phyloP scores from a whole-genome alignment of 2,329 filamentous ascomycete genomes.

The Pseudogymnoascus sp. region DNA sequence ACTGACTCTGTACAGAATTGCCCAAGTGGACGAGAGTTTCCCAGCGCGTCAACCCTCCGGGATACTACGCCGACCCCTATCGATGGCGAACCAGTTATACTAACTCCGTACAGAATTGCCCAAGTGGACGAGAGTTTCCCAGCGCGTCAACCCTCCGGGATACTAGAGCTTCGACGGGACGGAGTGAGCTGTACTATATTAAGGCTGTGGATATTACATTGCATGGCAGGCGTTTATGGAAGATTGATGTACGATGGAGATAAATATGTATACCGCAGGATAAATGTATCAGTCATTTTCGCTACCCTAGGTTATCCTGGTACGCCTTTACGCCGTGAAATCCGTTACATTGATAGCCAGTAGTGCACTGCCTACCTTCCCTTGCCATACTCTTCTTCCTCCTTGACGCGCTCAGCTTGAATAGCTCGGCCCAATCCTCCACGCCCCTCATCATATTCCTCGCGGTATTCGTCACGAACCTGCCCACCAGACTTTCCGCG shows the following conservation, averaged over 20 bases:
- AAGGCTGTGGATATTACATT: conserved; percentile 18
- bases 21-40: conserved; percentile 94
- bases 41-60: conserved; percentile 86
- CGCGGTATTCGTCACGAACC: conserved; percentile 93
- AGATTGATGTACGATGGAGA: conserved; percentile 5
- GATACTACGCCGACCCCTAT: conserved; percentile 32
- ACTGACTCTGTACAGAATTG: conserved; percentile 46
- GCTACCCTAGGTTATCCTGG: neutral
- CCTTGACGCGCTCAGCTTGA: conserved; percentile 50
- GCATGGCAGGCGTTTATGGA: conserved; percentile 22
- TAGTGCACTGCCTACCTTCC: conserved; percentile 35
- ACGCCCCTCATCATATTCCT: conserved; percentile 91
- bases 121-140: conserved; percentile 93
- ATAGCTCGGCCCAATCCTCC: conserved; percentile 80
- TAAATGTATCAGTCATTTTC: conserved; percentile 4
- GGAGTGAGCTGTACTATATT: conserved; percentile 16
- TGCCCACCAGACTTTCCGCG: conserved; percentile 93
- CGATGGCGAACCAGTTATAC: conserved; percentile 10
- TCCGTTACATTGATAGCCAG: conserved; percentile 1
- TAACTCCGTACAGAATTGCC: conserved; percentile 52
- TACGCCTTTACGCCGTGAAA: conserved; percentile 7
- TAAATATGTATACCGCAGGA: conserved; percentile 7
- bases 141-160: conserved; percentile 87
- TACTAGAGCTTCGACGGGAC: conserved; percentile 49
- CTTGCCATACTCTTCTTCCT: conserved; percentile 51